phyloP scores from a whole-genome alignment of 1,284 basidiomycete genomes.

The Pseudozyma pruni region DNA sequence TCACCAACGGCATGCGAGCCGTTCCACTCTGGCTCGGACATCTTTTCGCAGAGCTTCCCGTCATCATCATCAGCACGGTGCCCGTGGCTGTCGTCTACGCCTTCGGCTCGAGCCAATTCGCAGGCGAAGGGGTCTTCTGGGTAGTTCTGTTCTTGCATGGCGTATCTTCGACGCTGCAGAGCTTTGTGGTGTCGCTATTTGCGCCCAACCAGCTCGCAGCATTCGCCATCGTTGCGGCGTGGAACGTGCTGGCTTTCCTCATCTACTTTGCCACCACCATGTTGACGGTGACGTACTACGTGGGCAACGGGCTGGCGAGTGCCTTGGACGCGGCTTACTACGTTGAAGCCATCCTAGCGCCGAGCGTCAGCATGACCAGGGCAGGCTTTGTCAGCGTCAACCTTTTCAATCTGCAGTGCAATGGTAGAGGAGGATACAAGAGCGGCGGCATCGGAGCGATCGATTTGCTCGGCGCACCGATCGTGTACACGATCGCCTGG shows the following conservation, averaged over 20 bases:
- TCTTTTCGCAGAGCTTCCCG: constrained; percentile 77
- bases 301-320: constrained; percentile 72
- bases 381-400: constrained; percentile 80
- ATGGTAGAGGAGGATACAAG: constrained; percentile 72
- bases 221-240: constrained; percentile 79
- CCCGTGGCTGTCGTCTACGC: constrained; percentile 76
- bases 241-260: constrained; percentile 78
- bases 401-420: constrained; percentile 79
- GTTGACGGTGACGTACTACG: constrained; percentile 77
- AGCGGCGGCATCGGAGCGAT: constrained; percentile 69
- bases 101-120: constrained; percentile 74
- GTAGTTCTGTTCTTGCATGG: constrained; percentile 78
- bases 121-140: constrained; percentile 76
- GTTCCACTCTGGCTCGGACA: constrained; percentile 82
- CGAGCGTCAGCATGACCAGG: constrained; percentile 77
- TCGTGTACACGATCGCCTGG: constrained; percentile 75
- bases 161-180: constrained; percentile 69
- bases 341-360: constrained; percentile 76
- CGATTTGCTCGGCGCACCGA: constrained; percentile 77
- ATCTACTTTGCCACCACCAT: constrained; percentile 76
- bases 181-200: constrained; percentile 35
- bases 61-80: constrained; percentile 73
- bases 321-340: constrained; percentile 76
- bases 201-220: constrained; percentile 76
- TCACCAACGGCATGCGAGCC: constrained; percentile 80